Conservation (phyloP, 1,139 yeast genomes). For the Sugiyamaella grinbergsii region DNA sequence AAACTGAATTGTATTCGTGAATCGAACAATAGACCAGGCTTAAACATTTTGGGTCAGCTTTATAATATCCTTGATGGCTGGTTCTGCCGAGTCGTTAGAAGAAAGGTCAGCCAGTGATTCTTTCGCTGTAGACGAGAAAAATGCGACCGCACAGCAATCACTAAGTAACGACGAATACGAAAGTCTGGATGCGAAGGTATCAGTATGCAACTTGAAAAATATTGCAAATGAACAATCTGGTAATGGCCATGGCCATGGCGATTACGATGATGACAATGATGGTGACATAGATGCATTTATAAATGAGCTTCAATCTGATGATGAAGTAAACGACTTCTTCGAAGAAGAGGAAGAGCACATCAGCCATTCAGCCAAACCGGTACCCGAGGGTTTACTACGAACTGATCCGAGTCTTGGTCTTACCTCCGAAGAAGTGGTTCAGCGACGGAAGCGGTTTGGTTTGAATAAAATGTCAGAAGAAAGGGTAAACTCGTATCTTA, state of each 20-base stretch:
- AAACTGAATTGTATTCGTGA: no score
- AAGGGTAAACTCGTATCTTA: constrained; percentile 75
- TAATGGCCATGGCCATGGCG: not conserved
- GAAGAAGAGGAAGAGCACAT: constrained; percentile 51
- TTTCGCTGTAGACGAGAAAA: constrained; percentile 1
- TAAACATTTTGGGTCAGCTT: no score
- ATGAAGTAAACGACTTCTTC: constrained; percentile 58
- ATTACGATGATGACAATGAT: constrained; percentile 42
- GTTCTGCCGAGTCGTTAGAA: constrained; percentile 5
- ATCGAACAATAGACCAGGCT: no score
- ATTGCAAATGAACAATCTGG: not conserved
- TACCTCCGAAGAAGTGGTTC: constrained; percentile 74
- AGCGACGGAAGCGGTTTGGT: constrained; percentile 93
- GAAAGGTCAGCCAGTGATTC: constrained; percentile 6
- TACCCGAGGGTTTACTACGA: constrained; percentile 86
- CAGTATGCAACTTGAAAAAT: not conserved
- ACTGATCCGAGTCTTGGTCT: constrained; percentile 86
- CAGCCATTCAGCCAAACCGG: constrained; percentile 57
- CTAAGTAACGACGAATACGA: constrained; percentile 5
- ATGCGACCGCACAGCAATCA: not conserved
- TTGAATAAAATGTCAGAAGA: constrained; percentile 94
- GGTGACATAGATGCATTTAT: constrained; percentile 90
- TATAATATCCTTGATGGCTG: constrained; percentile 7
- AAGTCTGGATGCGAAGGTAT: not conserved
- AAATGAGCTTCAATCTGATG: constrained; percentile 84